Conservation (phyloP, 2,329 filamentous ascomycete species). For the Colletotrichum graminicola region DNA sequence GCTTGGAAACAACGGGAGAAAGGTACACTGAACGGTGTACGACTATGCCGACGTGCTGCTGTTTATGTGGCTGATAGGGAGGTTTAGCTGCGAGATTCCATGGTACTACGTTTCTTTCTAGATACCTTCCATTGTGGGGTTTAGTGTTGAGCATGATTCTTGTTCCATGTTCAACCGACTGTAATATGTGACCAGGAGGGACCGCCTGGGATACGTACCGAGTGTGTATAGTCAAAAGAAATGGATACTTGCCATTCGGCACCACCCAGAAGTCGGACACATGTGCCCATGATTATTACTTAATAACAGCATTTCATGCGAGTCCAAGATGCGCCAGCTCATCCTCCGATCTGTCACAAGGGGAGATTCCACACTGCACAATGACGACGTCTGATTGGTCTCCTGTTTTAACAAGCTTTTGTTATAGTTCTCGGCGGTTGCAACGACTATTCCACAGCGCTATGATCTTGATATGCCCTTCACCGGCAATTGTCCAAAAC, state of each 20-base stretch:
- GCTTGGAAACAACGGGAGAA: background rate
- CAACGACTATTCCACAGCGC: background rate
- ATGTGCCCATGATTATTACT: background rate
- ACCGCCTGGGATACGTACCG: no score
- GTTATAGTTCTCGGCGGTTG: background rate
- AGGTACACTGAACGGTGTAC: no score
- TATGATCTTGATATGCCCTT: background rate
- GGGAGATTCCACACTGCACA: background rate
- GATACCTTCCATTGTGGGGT: no score
- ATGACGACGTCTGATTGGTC: constrained; percentile 16
- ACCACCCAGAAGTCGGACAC: background rate
- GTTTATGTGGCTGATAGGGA: no score
- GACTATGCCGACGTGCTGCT: no score
- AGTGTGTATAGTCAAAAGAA: constrained; percentile 1
- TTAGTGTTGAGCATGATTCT: no score
- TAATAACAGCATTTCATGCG: constrained; percentile 15
- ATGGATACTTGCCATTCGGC: background rate
- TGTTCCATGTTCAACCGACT: no score
- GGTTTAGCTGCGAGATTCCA: no score
- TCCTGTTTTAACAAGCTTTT: background rate
- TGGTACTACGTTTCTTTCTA: no score
- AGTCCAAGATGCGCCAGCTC: constrained; percentile 9
- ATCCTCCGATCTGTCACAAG: constrained; percentile 14
- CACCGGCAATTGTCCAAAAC: no score
- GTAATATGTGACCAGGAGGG: no score